Evolutionary conservation across 2,329 filamentous ascomycete genomes (phyloP), one percentile per base, ranked within the genome.

Genomic region (Arthroderma uncinatum): DNA sequence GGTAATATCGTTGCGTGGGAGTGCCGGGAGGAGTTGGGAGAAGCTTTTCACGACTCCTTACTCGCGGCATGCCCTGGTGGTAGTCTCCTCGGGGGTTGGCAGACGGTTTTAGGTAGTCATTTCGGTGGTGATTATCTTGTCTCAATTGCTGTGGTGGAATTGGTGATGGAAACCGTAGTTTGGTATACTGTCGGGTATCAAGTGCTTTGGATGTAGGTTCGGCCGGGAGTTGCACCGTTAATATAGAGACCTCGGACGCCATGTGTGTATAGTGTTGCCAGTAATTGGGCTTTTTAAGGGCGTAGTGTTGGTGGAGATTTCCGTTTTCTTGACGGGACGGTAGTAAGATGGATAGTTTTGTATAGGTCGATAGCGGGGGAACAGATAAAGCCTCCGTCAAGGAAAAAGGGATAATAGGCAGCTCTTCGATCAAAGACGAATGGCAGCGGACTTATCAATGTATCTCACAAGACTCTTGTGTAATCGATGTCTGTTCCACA

Each of bases 131-230:
- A 28, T 53, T 12, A 10, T 14, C 34, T 8, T 9, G 50, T 14
- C 44, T 19, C 21, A 48, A 14, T 12, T 53, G 39, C n/a, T 40
- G 39, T 9, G 19, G 23, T 23, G 23, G 47, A 16, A 47, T 19
- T 5, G 42, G 21, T 19, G 42, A 47, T n/a, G 50, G 50, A n/a
- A 53, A 53, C n/a, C 50, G 28, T 28, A 53, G 50, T 23, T 53
- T 53, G 50, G 50, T 53, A 34, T 19, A 53, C 30, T 53, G 50
- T 9, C 34, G 28, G 30, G 50, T 37, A 53, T 53, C 34, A 23
- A 53, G 30, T 10, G 28, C 23, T 10, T 36, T 53, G 6, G 50
- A 34, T 2, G 50, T 3, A 23, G n/a, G n/a, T n/a, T 37, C 50
- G 9, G 30, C 28, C 1, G 50, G 50, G 19, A 53, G 50, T 21